Evolutionary conservation across 306 rosid genomes (phyloP).

Genomic region (Vicia villosa): DNA sequence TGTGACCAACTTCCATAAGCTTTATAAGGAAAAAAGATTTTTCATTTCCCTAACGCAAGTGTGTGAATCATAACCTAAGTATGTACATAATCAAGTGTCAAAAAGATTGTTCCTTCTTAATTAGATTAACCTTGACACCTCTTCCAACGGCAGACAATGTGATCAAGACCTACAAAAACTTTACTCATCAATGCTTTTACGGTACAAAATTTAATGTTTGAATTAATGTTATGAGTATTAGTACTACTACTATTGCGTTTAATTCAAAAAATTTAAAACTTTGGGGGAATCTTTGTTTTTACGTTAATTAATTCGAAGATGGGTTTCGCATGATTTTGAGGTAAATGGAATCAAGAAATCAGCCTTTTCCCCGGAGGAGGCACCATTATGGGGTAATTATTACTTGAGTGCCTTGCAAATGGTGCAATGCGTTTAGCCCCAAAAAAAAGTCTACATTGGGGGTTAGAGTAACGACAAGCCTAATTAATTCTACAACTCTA

Average conservation of each 20-base stretch:
- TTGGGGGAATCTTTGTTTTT: constrained; percentile 4
- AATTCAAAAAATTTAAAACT: constrained; percentile 18
- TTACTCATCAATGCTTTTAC: constrained; percentile 17
- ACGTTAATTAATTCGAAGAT: constrained; percentile 48
- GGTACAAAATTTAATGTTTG: neutral
- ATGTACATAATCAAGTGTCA: neutral
- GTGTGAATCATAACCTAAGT: constrained; percentile 26
- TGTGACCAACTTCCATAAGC: neutral
- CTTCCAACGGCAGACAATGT: constrained; percentile 26
- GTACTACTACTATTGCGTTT: neutral
- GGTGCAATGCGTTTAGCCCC: constrained; percentile 55
- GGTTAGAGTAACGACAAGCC: constrained; percentile 42
- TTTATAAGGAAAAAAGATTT: constrained; percentile 19
- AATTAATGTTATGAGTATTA: neutral
- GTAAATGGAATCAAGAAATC: constrained; percentile 75
- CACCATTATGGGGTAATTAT: constrained; percentile 83
- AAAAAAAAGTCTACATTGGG: constrained; percentile 50
- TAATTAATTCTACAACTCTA: constrained; percentile 33
- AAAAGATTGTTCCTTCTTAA: constrained; percentile 8
- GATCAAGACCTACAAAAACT: neutral
- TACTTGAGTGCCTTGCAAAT: constrained; percentile 67
- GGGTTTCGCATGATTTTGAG: constrained; percentile 79
- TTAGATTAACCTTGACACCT: constrained; percentile 20
- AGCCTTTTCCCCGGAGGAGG: constrained; percentile 56
- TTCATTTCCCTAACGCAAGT: constrained; percentile 26